Base-by-base conservation (phyloP, 2,329 filamentous ascomycete genomes). In the Sporothrix schenckii region DNA sequence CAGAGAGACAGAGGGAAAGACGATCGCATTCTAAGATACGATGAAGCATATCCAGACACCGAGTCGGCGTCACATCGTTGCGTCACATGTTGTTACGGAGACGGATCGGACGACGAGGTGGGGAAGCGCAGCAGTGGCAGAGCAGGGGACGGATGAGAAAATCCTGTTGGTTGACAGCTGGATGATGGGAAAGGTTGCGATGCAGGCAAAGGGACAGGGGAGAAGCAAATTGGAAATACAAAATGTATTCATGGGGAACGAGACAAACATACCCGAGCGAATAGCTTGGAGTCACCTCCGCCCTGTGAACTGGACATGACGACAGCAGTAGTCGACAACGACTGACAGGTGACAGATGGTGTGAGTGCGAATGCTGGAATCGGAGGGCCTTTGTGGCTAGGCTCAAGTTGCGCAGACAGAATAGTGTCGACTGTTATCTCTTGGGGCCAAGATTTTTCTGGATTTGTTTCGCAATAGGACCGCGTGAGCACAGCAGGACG, bases 281-380 rank as follows among this genome's bases (percentile, higher is more conserved):
- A 99, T 84, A 99, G 90, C 88, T 97, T 98, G 84, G 95, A 97
- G 89, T 98, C 95, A 82, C 95, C 93, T 83, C 92, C 92, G 81
- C 89, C 82, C 73, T 84, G 83, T 72, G 84, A 80, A 77, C 79
- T 82, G 77, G 86, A 84, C 86, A 88, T 88, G 77, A 77, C 44
- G 71, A 58, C 65, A 65, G 41, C 41, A 30, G 24, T 11, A 16
- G 58, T 53, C 47, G 47, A 47, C 58, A 27, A 63, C 58, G 58
- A 63, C 21, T 7, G 58, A 47, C 14, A 39, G 19, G 58, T 30
- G 56, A 41, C 54, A 3, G n/a, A 24, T 58, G 53, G 53, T 44
- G 50, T 34, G 34, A 34, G 34, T 34, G 34, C 34, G 7, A 34
- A 34, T 34, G 34, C 4, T 65, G 44, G 61, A 50, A 65, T 30